Conservation (phyloP, 2,329 filamentous ascomycete species). For the Microdochium bolleyi region DNA sequence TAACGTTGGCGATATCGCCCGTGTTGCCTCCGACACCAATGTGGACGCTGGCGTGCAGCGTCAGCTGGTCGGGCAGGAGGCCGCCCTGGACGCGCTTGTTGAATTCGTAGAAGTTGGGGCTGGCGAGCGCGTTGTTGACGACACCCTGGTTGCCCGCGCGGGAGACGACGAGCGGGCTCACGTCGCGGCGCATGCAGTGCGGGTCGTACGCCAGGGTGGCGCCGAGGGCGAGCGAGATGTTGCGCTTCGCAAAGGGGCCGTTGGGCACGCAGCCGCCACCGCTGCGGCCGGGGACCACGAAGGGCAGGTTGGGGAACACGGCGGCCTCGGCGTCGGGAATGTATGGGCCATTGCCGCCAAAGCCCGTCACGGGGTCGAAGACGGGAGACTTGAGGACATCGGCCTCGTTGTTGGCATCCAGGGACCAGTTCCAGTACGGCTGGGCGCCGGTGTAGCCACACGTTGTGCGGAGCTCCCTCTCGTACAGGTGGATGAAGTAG, state of each 20-base stretch:
- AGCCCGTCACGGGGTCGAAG: constrained; percentile 15
- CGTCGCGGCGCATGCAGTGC: constrained; percentile 22
- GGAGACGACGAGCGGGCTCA: constrained; percentile 13
- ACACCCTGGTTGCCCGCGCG: constrained; percentile 6
- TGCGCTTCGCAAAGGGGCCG: constrained; percentile 19
- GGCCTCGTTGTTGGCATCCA: constrained; percentile 11
- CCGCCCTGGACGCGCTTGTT: constrained; percentile 17
- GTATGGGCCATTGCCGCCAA: constrained; percentile 17
- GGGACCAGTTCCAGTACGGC: constrained; percentile 27
- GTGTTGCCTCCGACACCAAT: constrained; percentile 18
- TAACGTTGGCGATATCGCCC: constrained; percentile 16
- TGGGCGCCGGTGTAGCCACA: constrained; percentile 13
- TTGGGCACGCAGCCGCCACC: constrained; percentile 19
- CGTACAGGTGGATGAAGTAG: constrained; percentile 11
- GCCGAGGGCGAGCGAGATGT: constrained; percentile 19
- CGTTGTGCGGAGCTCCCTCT: constrained; percentile 12
- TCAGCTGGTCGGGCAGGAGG: constrained; percentile 9
- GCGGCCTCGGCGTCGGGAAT: constrained; percentile 7
- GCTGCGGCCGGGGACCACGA: constrained; percentile 13
- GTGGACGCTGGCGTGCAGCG: constrained; percentile 17
- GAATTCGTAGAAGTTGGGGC: constrained; percentile 15
- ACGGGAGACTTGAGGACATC: constrained; percentile 13
- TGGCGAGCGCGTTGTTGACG: constrained; percentile 7
- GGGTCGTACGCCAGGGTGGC: constrained; percentile 15
- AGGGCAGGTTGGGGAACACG: constrained; percentile 7